Base-by-base conservation (phyloP, 2,329 filamentous ascomycete genomes). In the Cercospora zeae-maydis region DNA sequence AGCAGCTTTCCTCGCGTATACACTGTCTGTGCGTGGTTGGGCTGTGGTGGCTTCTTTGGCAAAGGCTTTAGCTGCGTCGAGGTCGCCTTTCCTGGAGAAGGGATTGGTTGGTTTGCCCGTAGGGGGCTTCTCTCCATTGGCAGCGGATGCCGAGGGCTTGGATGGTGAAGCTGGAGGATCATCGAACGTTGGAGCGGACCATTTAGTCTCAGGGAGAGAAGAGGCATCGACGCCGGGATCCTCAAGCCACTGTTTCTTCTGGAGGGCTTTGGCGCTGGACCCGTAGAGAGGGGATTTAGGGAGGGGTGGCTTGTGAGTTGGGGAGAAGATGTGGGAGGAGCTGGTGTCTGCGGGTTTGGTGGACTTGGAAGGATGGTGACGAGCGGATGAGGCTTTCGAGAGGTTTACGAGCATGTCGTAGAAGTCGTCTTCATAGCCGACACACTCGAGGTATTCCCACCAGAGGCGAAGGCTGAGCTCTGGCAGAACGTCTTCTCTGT, bases 381-480 rank as follows among this genome's bases (percentile, higher is more conserved):
- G 16, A 6, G 14, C n/a, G 6, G 51, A 21, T 1, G 14, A 16
- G 4, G 14, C 39, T 57, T 57, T 56, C 67, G 71, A 27, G 16
- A 68, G 19, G 4, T 59, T 61, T 19, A 77, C 75, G 7, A 81
- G 72, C 68, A 75, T 70, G 4, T 76, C 67, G 64, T 80, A 81
- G 70, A 81, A 79, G 2, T 72, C 73, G 10, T 64, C 58, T 52
- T 79, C 77, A 70, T 75, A 82, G 13, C 72, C 71, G 2, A 77
- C 72, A 61, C 78, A 81, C 68, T 80, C 66, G 30, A 82, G 71
- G 56, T 81, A 82, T 70, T 82, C 79, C 77, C 77, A 80, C 76
- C 76, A 80, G 24, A 81, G 73, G 16, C 80, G 73, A 8, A 82
- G 70, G 5, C 78, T 78, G 10, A 74, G 72, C 5, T 74, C 69